Evolutionary conservation across 2,329 filamentous ascomycete genomes (phyloP).

Genomic region (Capronia coronata): DNA sequence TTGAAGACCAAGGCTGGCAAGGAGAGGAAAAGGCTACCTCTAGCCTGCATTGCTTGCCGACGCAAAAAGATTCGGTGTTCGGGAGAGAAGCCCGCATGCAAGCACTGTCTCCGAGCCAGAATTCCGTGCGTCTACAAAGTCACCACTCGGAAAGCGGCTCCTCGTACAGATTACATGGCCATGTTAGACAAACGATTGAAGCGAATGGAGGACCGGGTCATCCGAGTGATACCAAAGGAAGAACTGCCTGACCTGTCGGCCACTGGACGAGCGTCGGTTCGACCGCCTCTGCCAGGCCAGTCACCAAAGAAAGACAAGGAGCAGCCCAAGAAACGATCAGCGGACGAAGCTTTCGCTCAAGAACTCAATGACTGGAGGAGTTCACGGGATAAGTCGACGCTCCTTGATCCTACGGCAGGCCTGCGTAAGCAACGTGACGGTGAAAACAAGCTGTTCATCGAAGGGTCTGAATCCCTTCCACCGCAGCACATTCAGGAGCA

Average conservation of each 20-base stretch:
- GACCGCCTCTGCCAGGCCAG: constrained; percentile 61
- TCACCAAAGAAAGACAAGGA: constrained; percentile 47
- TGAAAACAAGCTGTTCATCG: constrained; percentile 71
- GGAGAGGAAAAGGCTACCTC: constrained; percentile 82
- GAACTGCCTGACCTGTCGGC: constrained; percentile 62
- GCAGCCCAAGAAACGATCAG: constrained; percentile 64
- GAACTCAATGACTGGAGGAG: constrained; percentile 78
- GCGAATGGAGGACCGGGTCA: constrained; percentile 95
- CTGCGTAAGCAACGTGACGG: constrained; percentile 54
- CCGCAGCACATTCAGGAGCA: constrained; percentile 86
- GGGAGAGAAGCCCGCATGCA: constrained; percentile 94
- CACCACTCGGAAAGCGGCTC: constrained; percentile 86
- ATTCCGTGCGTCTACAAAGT: constrained; percentile 98
- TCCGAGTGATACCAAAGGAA: constrained; percentile 86
- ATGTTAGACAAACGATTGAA: constrained; percentile 96
- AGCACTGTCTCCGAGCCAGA: constrained; percentile 84
- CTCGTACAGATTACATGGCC: constrained; percentile 96
- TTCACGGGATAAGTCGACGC: constrained; percentile 34
- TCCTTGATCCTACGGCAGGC: constrained; percentile 40
- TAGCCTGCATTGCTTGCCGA: constrained; percentile 92
- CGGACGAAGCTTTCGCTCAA: constrained; percentile 78
- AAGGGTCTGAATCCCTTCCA: constrained; percentile 77
- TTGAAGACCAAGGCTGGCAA: constrained; percentile 90
- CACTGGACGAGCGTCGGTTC: constrained; percentile 75
- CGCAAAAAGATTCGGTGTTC: constrained; percentile 98